Percentiles rank a stretch among this genome's conserved stretches.
These are phyloP conservation scores for Omphalotus guepiniiformis DNA, from an alignment of 768 basidiomycete species.

Conservation along the genomic window DNA sequence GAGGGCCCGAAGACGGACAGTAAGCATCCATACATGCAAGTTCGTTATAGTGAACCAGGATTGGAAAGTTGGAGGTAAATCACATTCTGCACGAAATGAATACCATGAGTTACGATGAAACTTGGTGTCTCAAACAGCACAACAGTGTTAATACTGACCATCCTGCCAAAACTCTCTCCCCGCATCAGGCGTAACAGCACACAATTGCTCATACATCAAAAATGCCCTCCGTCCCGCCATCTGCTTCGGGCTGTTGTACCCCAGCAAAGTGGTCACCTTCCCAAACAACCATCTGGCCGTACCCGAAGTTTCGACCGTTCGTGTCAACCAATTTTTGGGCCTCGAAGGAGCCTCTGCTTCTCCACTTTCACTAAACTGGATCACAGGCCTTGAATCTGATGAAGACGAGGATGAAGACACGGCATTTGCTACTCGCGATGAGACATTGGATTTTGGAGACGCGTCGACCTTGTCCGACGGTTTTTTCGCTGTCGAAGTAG, in stretches of 20 bases:
- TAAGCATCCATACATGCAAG: conserved; percentile 88
- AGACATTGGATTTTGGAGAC: not conserved
- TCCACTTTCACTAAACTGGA: not conserved
- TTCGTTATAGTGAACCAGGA: conserved; percentile 96
- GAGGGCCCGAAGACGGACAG: conserved; percentile 82
- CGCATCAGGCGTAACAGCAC: conserved; percentile 53
- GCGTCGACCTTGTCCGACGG: not conserved
- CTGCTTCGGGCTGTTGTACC: conserved; percentile 60
- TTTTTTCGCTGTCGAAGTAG: not conserved
- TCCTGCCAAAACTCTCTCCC: conserved; percentile 62
- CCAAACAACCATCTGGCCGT: conserved; percentile 41
- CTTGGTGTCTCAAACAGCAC: no score
- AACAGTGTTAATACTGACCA: conserved; percentile 35
- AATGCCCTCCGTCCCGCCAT: conserved; percentile 57
- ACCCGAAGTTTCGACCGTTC: conserved; percentile 47
- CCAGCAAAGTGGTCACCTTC: conserved; percentile 44
- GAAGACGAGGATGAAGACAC: not conserved
- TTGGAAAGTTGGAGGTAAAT: conserved; percentile 89
- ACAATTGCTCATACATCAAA: conserved; percentile 52
- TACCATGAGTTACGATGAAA: conserved; percentile 1
- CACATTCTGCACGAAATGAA: conserved; percentile 52
- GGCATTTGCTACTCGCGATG: not conserved
- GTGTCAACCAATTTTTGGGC: conserved; percentile 52
- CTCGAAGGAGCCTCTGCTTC: conserved; percentile 2
- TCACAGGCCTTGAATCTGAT: not conserved